Evolutionary conservation across 1,139 yeast genomes (phyloP).

Genomic region (Pichiaceae sp.): DNA sequence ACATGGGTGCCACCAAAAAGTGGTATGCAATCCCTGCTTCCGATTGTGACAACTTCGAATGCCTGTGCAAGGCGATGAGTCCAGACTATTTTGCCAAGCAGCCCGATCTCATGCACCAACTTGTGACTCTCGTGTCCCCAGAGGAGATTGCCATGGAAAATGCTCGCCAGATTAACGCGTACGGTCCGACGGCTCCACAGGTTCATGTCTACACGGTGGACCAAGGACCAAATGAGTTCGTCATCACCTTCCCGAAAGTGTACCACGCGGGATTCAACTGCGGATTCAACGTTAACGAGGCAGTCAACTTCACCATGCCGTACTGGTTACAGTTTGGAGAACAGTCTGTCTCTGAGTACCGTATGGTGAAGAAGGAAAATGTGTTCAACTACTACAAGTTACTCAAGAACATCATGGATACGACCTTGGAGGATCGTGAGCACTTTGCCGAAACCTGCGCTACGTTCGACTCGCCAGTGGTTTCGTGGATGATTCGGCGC

Average conservation of each 20-base stretch:
- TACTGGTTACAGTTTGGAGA: conserved; percentile 63
- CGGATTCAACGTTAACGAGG: conserved; percentile 73
- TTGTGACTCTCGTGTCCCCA: conserved; percentile 77
- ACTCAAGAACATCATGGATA: conserved; percentile 19
- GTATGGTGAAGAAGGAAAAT: conserved; percentile 44
- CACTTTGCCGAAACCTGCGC: not conserved
- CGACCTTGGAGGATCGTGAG: conserved; percentile 5
- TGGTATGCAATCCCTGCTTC: conserved; percentile 72
- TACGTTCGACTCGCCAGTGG: not conserved
- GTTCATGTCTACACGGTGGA: conserved; percentile 53
- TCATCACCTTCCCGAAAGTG: conserved; percentile 67
- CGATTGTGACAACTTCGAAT: conserved; percentile 46
- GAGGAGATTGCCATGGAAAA: conserved; percentile 17
- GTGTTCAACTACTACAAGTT: conserved; percentile 36
- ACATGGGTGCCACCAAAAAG: conserved; percentile 63
- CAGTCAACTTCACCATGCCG: conserved; percentile 69
- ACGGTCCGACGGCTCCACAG: not conserved
- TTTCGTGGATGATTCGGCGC: conserved; percentile 1
- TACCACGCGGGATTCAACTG: conserved; percentile 77
- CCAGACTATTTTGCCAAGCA: conserved; percentile 83
- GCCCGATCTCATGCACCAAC: conserved; percentile 82
- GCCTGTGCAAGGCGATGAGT: conserved; percentile 44
- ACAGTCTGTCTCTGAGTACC: conserved; percentile 48
- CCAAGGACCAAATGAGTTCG: conserved; percentile 75
- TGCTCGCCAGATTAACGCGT: conserved; percentile 28